Conservation (phyloP, 2,329 filamentous ascomycete species). For the Alternaria consortialis region DNA sequence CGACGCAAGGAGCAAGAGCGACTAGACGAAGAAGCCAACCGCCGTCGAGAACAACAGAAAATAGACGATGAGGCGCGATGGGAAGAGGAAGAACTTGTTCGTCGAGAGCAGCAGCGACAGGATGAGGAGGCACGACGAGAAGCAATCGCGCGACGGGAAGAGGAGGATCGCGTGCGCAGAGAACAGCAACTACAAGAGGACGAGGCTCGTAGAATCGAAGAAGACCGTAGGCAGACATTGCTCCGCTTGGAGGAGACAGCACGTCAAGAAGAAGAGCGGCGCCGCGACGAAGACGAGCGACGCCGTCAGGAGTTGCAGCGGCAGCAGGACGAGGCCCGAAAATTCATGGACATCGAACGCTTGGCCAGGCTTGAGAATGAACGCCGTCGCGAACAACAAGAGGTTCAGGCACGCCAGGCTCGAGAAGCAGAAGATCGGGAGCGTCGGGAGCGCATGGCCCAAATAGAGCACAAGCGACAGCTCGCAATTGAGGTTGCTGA, state of each 20-base stretch:
- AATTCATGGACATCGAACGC: conserved; percentile 39
- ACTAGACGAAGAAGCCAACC: conserved; percentile 36
- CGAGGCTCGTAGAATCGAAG: conserved; percentile 16
- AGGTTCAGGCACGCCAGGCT: conserved; percentile 39
- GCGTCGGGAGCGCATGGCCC: conserved; percentile 37
- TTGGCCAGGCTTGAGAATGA: conserved; percentile 41
- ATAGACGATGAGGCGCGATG: conserved; percentile 34
- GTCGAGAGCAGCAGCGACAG: conserved; percentile 30
- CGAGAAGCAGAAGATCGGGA: conserved; percentile 42
- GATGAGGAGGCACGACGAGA: conserved; percentile 31
- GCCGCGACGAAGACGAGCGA: conserved; percentile 24
- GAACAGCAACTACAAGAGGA: conserved; percentile 33
- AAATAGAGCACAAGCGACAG: conserved; percentile 39
- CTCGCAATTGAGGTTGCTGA: conserved; percentile 32
- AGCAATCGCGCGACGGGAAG: conserved; percentile 35
- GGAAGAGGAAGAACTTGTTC: conserved; percentile 38
- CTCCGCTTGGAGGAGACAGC: conserved; percentile 11
- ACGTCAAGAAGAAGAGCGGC: conserved; percentile 22
- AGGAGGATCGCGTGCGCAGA: conserved; percentile 37
- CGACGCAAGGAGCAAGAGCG: conserved; percentile 45
- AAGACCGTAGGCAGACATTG: conserved; percentile 8
- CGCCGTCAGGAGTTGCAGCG: conserved; percentile 35
- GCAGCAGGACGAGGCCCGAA: conserved; percentile 41
- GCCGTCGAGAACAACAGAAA: conserved; percentile 29
- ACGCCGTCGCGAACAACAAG: conserved; percentile 38